Evolutionary conservation across 257 asterid species (phyloP).

Genomic region (Solanum sparsipilum): DNA sequence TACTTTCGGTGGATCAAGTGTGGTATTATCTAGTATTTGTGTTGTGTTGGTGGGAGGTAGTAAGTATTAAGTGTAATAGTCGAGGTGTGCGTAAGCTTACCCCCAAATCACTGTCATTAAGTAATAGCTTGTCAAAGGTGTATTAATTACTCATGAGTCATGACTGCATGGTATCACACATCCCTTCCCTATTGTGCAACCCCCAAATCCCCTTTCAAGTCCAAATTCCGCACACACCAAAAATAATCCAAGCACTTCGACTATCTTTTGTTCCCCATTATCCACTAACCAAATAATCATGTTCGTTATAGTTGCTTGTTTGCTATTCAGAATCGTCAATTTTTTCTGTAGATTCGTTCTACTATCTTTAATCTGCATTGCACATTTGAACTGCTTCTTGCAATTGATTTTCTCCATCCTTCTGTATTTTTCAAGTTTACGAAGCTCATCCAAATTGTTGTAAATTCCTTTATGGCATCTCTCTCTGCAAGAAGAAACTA

Average conservation of each 20-base stretch:
- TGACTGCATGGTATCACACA: not conserved
- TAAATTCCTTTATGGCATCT: not conserved
- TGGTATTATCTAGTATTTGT: not conserved
- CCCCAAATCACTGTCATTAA: not conserved
- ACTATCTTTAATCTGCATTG: not conserved
- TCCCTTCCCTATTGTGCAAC: not conserved
- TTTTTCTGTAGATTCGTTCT: no score
- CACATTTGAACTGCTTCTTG: not conserved
- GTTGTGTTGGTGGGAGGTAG: not conserved
- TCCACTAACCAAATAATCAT: no score
- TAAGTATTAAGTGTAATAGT: not conserved
- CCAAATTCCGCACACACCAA: no score
- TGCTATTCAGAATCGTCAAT: no score
- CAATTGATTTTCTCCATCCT: not conserved
- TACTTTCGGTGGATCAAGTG: not conserved
- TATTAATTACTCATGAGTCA: no score
- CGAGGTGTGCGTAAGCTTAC: not conserved
- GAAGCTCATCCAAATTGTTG: not conserved
- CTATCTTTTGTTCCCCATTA: no score
- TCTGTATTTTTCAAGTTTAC: not conserved
- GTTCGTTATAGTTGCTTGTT: no score
- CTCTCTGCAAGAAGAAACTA: not conserved
- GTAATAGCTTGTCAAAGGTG: not conserved
- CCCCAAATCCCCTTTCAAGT: no score
- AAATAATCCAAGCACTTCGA: no score